A percentile compares a stretch with the other conserved stretches of the same genome.
Conservation (phyloP, 164 flowering plant genomes). For the Nymphaea thermarum region DNA sequence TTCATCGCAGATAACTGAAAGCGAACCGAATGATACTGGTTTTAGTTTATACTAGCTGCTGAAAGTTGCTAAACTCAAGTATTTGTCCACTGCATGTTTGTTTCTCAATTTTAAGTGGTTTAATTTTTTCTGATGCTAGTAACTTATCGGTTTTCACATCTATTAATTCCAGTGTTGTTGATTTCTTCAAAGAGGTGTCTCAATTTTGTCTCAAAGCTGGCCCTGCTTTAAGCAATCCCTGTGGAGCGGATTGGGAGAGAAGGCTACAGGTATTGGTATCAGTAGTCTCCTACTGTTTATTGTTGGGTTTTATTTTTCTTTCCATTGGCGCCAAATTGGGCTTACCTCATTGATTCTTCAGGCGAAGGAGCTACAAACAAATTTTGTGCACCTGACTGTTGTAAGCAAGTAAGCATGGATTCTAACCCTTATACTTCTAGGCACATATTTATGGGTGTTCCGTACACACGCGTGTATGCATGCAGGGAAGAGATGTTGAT, state of each 20-base stretch:
- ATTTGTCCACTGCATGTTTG: slow-evolving; percentile 1
- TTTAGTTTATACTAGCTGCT: slow-evolving; percentile 59
- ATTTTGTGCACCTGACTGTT: slow-evolving; percentile 66
- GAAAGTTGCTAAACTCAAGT: slow-evolving; percentile 65
- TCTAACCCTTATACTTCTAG: background rate
- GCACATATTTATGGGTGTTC: background rate
- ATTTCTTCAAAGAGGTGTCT: slow-evolving; percentile 83
- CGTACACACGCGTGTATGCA: background rate
- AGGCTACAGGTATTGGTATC: slow-evolving; percentile 69
- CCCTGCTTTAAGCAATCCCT: slow-evolving; percentile 40
- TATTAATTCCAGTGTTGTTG: slow-evolving; percentile 40
- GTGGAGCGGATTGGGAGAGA: slow-evolving; percentile 86
- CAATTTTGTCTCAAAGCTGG: slow-evolving; percentile 78
- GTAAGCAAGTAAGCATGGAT: slow-evolving; percentile 63
- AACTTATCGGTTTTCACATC: background rate
- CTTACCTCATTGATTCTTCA: slow-evolving; percentile 7
- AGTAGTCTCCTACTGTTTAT: background rate
- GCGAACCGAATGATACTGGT: slow-evolving; percentile 20
- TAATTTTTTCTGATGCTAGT: background rate
- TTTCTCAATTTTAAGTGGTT: background rate
- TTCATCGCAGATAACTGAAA: slow-evolving; percentile 7
- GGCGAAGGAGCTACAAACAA: slow-evolving; percentile 85
- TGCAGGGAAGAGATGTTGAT: background rate
- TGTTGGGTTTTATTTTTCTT: slow-evolving; percentile 3
- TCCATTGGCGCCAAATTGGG: background rate